Conservation (phyloP, 1,284 basidiomycete species). For the Ganoderma boninense region DNA sequence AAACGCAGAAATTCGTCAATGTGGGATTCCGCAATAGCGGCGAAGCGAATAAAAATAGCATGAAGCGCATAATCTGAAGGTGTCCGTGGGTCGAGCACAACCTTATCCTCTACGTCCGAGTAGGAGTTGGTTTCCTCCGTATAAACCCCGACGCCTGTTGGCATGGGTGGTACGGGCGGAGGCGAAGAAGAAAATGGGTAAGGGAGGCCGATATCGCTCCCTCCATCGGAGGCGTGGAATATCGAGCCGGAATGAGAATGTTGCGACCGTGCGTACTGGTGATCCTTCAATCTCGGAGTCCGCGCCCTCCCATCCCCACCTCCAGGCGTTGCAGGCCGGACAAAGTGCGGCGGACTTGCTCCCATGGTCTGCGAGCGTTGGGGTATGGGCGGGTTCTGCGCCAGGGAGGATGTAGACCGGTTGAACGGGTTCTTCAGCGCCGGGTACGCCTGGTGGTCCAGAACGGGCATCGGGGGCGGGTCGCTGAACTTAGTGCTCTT, state of each 20-base stretch:
- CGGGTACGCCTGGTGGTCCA: conserved; percentile 72
- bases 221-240: conserved; percentile 72
- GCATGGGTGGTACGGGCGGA: conserved; percentile 80
- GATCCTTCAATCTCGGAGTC: conserved; percentile 58
- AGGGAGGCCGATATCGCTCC: conserved; percentile 62
- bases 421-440: conserved; percentile 82
- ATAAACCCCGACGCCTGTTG: conserved; percentile 59
- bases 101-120: conserved; percentile 68
- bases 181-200: conserved; percentile 61
- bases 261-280: conserved; percentile 69
- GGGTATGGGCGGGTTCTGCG: conserved; percentile 45
- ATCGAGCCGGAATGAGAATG: conserved; percentile 79
- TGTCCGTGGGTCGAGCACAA: conserved; percentile 74
- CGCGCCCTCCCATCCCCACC: conserved; percentile 55
- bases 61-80: conserved; percentile 89
- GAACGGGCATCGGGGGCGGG: conserved; percentile 66
- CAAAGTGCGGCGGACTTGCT: conserved; percentile 51
- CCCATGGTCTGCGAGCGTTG: conserved; percentile 45
- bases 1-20: conserved; percentile 78
- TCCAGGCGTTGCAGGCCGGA: conserved; percentile 70
- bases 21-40: conserved; percentile 79
- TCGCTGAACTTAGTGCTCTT: conserved; percentile 67
- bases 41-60: conserved; percentile 87
- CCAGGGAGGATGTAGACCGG: conserved; percentile 78
- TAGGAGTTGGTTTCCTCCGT: conserved; percentile 55